A percentile compares a stretch with the other conserved stretches of the same genome.
Conservation (phyloP, 108 stramenopile species). For the Skeletonema potamos region DNA sequence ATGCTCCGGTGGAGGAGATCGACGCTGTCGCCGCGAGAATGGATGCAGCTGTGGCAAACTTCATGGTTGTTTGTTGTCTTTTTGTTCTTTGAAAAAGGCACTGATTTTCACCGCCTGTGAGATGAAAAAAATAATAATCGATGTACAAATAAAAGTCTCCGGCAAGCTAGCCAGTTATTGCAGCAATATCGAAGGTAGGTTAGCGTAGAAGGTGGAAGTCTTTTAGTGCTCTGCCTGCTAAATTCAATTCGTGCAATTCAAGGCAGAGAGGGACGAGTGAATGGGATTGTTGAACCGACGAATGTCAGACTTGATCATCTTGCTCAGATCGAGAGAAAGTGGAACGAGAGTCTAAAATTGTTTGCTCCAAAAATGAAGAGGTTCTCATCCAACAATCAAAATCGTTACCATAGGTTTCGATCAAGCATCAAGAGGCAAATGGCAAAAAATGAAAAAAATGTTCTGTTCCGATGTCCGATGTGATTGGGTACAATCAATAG, state of each 20-base stretch:
- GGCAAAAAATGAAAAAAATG: neutral
- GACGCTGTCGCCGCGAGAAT: conserved; percentile 14
- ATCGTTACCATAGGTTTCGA: no score
- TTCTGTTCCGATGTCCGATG: neutral
- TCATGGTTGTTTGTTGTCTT: conserved; percentile 1
- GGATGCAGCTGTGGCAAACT: conserved; percentile 17
- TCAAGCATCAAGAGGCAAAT: neutral
- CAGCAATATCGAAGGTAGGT: neutral
- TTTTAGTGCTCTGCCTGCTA: no score
- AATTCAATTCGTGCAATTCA: no score
- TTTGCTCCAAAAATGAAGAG: neutral
- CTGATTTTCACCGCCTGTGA: neutral
- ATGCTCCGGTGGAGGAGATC: neutral
- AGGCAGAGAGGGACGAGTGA: no score
- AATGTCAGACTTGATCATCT: neutral
- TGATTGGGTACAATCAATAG: no score
- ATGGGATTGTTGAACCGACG: neutral
- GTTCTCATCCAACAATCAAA: neutral
- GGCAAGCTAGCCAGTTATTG: neutral
- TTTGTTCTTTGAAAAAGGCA: neutral
- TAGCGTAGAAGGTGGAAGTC: neutral
- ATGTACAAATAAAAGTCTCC: neutral
- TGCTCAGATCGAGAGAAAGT: neutral
- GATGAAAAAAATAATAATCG: neutral
- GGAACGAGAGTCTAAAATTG: neutral